These are phyloP conservation scores for Aegilops longissima DNA, from an alignment of 176 grass and related monocot species.

Conservation along the genomic window DNA sequence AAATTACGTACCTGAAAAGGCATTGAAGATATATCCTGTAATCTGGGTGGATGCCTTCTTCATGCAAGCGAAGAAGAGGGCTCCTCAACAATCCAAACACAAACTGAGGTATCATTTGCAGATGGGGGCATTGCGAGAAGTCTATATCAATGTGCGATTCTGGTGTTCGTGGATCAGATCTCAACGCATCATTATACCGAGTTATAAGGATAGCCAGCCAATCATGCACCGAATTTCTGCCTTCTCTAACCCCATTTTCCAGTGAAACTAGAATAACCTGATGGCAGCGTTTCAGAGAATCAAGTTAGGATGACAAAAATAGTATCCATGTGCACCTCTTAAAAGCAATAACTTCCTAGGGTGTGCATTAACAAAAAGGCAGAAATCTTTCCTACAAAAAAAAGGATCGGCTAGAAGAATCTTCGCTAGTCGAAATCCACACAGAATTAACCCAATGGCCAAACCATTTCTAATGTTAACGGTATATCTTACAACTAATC, in stretches of 20 bases:
- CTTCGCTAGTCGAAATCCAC: neutral
- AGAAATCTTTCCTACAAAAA: neutral
- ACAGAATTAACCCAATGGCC: conserved; percentile 14
- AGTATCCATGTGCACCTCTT: neutral
- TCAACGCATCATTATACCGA: conserved; percentile 63
- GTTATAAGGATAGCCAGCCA: conserved; percentile 87
- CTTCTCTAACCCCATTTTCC: conserved; percentile 91
- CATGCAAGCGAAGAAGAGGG: conserved; percentile 83
- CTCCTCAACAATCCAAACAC: conserved; percentile 88
- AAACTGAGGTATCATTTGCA: conserved; percentile 82
- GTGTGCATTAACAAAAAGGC: neutral
- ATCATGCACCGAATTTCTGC: conserved; percentile 69
- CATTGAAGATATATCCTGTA: conserved; percentile 97
- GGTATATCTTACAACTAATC: neutral
- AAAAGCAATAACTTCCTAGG: neutral
- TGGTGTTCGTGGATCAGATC: conserved; percentile 42
- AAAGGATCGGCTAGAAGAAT: neutral
- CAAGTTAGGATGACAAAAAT: conserved; percentile 3
- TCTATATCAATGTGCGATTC: conserved; percentile 67
- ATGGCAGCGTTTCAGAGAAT: conserved; percentile 22
- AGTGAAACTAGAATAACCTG: conserved; percentile 88
- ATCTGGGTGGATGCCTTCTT: conserved; percentile 98
- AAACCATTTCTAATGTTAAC: conserved; percentile 19
- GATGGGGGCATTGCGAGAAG: conserved; percentile 78
- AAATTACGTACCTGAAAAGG: conserved; percentile 80